A percentile compares a stretch with the other conserved stretches of the same genome.
phyloP scores from a whole-genome alignment of 2,329 filamentous ascomycete species.

The Penicillium thymicola region DNA sequence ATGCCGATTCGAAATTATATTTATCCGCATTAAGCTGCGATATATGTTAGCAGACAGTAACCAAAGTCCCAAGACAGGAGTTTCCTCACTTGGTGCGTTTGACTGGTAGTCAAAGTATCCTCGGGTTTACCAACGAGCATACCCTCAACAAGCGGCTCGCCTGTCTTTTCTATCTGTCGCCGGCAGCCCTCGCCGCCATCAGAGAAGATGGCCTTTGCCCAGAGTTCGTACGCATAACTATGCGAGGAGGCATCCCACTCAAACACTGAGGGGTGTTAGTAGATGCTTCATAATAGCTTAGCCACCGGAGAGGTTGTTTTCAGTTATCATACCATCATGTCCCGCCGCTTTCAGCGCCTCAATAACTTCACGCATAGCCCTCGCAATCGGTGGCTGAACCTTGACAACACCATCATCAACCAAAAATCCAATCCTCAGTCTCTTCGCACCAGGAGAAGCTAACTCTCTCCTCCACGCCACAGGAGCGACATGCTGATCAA shows the following conservation, averaged over 20 bases:
- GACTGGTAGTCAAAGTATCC: slow-evolving; percentile 24
- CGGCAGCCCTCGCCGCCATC: slow-evolving; percentile 34
- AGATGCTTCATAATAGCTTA: neutral
- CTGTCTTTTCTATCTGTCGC: slow-evolving; percentile 27
- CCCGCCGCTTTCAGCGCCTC: slow-evolving; percentile 58
- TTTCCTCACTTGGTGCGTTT: slow-evolving; percentile 28
- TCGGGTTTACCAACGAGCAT: slow-evolving; percentile 35
- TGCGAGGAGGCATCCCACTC: slow-evolving; percentile 34
- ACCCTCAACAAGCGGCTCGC: slow-evolving; percentile 35
- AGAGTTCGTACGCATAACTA: slow-evolving; percentile 28
- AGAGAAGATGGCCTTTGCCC: slow-evolving; percentile 33
- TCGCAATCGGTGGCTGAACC: slow-evolving; percentile 57
- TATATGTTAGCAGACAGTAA: neutral
- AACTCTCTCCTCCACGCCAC: slow-evolving; percentile 37
- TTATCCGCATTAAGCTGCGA: slow-evolving; percentile 28
- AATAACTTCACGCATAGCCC: slow-evolving; percentile 53
- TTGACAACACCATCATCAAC: slow-evolving; percentile 59
- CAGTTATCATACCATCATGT: slow-evolving; percentile 47
- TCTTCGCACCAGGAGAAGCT: slow-evolving; percentile 31
- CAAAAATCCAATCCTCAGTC: slow-evolving; percentile 59
- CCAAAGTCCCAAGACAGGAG: rapidly evolving
- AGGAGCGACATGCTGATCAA: slow-evolving; percentile 36
- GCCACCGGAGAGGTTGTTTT: rapidly evolving
- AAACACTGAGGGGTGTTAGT: slow-evolving; percentile 20
- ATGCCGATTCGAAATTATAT: slow-evolving; percentile 27